Conservation (phyloP, 2,329 filamentous ascomycete genomes). For the Biscogniauxia sp. region DNA sequence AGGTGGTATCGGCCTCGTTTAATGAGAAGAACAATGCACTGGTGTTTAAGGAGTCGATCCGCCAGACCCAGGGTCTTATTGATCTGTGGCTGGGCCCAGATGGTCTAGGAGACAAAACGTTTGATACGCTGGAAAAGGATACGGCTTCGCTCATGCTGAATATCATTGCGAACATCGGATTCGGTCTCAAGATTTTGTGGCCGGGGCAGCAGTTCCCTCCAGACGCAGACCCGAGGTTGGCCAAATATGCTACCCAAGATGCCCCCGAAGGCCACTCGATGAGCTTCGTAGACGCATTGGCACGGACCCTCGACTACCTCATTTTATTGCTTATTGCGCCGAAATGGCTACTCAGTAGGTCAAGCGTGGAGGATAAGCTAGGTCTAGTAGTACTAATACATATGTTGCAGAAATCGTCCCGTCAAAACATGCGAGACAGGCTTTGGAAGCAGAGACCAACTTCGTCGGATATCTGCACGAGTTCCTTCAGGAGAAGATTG, state of each 20-base stretch:
- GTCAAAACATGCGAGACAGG: slow-evolving; percentile 48
- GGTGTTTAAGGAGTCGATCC: slow-evolving; percentile 61
- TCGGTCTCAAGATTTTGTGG: slow-evolving; percentile 61
- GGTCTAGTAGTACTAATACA: slow-evolving; percentile 5
- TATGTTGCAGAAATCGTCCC: slow-evolving; percentile 42
- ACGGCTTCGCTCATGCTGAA: slow-evolving; percentile 61
- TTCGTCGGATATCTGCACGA: slow-evolving; percentile 70
- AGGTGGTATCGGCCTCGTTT: slow-evolving; percentile 68
- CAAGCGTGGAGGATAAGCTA: neutral
- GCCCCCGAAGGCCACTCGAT: slow-evolving; percentile 55
- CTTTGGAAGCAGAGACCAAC: slow-evolving; percentile 56
- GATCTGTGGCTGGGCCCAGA: slow-evolving; percentile 51
- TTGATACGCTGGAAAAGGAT: slow-evolving; percentile 59
- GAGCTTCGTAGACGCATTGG: slow-evolving; percentile 64
- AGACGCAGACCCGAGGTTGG: slow-evolving; percentile 42
- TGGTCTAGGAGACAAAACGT: slow-evolving; percentile 42
- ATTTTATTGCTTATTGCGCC: slow-evolving; percentile 61
- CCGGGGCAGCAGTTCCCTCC: slow-evolving; percentile 56
- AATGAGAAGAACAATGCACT: slow-evolving; percentile 72
- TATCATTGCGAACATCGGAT: slow-evolving; percentile 66
- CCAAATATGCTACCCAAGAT: slow-evolving; percentile 46
- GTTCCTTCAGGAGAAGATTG: slow-evolving; percentile 60
- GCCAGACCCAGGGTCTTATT: slow-evolving; percentile 63
- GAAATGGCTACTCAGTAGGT: slow-evolving; percentile 51
- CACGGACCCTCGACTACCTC: slow-evolving; percentile 60